Evolutionary conservation across 2,329 filamentous ascomycete species (phyloP).

Genomic region (Phyllosticta citrichinensis): DNA sequence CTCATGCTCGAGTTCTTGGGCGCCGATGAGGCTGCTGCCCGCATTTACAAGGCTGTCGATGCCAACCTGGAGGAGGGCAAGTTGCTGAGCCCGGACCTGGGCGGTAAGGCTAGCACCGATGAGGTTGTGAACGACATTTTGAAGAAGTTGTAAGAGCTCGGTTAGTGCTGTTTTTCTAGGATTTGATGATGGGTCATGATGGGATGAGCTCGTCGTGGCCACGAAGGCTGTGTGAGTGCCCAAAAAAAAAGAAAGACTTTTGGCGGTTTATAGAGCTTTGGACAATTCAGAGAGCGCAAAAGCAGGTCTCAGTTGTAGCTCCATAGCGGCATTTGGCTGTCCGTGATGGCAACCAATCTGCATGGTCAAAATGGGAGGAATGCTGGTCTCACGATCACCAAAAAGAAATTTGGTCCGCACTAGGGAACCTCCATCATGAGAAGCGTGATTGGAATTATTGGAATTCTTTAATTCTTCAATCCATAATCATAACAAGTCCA

Average conservation of each 20-base stretch:
- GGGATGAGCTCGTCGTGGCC: background rate
- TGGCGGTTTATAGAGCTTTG: background rate
- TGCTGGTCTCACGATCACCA: background rate
- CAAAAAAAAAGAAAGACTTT: background rate
- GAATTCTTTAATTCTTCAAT: background rate
- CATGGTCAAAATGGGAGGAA: too few species aligned
- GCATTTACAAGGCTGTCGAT: constrained; percentile 87
- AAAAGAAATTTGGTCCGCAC: background rate
- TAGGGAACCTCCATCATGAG: background rate
- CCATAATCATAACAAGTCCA: background rate
- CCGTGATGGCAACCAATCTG: background rate
- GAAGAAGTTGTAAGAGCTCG: constrained; percentile 55
- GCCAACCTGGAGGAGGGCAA: constrained; percentile 75
- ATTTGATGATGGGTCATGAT: background rate
- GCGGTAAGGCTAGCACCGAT: constrained; percentile 74
- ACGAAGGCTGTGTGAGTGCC: background rate
- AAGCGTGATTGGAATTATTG: background rate
- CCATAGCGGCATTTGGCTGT: background rate
- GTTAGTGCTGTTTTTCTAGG: background rate
- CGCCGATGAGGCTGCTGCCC: constrained; percentile 74
- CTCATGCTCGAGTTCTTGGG: constrained; percentile 95
- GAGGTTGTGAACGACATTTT: constrained; percentile 84
- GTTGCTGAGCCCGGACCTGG: constrained; percentile 79
- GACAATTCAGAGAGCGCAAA: background rate
- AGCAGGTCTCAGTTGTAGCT: background rate